Evolutionary conservation across 2,329 filamentous ascomycete species (phyloP), one percentile per base, ranked within the genome.

Genomic region (Cladorrhinum sp.): DNA sequence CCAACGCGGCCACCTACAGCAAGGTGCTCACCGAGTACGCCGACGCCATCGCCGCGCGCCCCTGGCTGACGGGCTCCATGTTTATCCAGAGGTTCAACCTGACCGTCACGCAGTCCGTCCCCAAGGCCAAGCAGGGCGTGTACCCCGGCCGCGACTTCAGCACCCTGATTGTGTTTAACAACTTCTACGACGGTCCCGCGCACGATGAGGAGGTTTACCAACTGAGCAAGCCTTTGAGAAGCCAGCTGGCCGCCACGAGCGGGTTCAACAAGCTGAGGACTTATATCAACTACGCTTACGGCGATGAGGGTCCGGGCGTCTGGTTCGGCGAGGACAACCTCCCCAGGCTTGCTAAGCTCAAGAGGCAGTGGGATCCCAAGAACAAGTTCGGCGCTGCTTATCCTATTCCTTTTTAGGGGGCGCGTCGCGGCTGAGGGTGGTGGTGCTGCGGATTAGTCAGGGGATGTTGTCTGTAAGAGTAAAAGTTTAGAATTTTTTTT

Each of bases 271-370:
- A 48, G 20, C 49, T 30, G n/a, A n/a, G 28, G 9, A 33, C 30
- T 12, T 66, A 66, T 28, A 46, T 66, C 39, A 66, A 64, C 55
- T 68, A 58, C 54, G 65, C 65, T n/a, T 50, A 63, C 42, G 65
- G 64, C 14, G 64, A 68, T 33, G 65, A 67, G 59, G 55, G 57
- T 12, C 48, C 48, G 6, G 61, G 39, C 24, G 58, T 57, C 6
- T 57, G 36, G 16, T 60, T 55, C 24, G 56, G 63, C 3, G n/a
- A 24, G 28, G n/a, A 49, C 12, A 66, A 65, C 20, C 42, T 66
- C 20, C 58, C 53, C 1, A 55, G 61, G 2, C 39, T 66, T 3
- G 51, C 23, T 2, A 18, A 28, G 20, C 24, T 66, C 16, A 66
- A 66, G 57, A 55, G 46, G 30, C 42, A 62, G n/a, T 66, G 55